Base-by-base conservation (phyloP, 208 protist genomes). In the Trypanosoma rangeli region DNA sequence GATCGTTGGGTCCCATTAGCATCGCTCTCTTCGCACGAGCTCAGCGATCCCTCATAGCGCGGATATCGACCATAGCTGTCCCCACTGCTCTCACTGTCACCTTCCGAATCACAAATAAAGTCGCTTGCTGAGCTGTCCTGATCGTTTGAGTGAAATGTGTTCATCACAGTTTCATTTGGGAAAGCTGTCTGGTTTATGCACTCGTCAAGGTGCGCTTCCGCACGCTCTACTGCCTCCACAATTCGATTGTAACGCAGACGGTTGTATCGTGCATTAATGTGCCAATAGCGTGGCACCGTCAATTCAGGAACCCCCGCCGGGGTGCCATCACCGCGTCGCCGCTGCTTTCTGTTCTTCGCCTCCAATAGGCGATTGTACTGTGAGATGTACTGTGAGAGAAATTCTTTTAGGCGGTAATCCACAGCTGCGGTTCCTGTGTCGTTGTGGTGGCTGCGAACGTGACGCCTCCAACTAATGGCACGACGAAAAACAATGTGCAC, bases 201-300 rank as follows among this genome's bases (percentile, higher is more conserved):
- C 26, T 83, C 76, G n/a, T 59, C 22, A 39, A 75, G 52, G 64
- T 86, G 68, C 13, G 52, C 35, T 24, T 85, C 79, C 0, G 82
- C 83, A n/a, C 57, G 62, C 69, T 91, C 83, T 18, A 79, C 67
- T 7, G 76, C 74, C 16, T 89, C 86, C 9, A 96, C 88, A 22
- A 96, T 66, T 26, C 91, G 70, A 68, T 96, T 96, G 78, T 94
- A 96, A 5, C 91, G 88, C 16, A 94, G 68, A 5, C 82, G 74
- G 66, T 96, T 96, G 68, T 92, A 96, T 20, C 87, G 76, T 1
- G 86, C 89, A 65, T 91, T 85, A 0, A 92, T 56, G 46, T 85
- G 68, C 87, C 88, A 96, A 61, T 96, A 96, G 9, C 86, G 83
- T 55, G 87, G 73, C 18, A 87, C 76, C 3, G 88, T 91, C 20